A percentile compares a stretch with the other conserved stretches of the same genome.
Conservation (phyloP, 306 rosid species). For the Dalbergia cultrata region DNA sequence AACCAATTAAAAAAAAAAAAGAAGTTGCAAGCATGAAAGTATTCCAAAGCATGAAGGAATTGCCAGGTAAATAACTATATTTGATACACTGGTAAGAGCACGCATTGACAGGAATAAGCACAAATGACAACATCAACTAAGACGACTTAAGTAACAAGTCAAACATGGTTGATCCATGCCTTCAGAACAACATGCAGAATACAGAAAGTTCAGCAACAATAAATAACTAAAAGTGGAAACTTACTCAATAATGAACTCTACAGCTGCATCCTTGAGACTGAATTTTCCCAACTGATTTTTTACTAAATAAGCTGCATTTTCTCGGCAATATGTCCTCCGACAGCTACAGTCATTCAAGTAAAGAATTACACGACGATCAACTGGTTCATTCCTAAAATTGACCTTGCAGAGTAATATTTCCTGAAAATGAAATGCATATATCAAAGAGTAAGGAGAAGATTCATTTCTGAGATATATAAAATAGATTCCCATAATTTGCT, state of each 20-base stretch:
- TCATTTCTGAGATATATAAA: not conserved
- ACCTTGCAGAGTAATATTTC: constrained; percentile 90
- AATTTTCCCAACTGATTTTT: constrained; percentile 83
- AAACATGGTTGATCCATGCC: not conserved
- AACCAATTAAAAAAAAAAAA: not conserved
- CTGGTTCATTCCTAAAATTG: constrained; percentile 76
- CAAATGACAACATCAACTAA: constrained; percentile 10
- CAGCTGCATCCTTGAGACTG: constrained; percentile 84
- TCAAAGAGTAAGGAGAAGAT: not conserved
- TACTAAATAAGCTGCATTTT: constrained; percentile 82
- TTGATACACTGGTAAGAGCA: not conserved
- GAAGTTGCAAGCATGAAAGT: not conserved
- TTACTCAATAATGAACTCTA: constrained; percentile 84
- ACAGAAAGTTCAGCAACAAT: constrained; percentile 8
- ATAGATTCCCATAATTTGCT: not conserved
- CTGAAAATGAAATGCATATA: constrained; percentile 54
- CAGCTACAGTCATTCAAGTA: constrained; percentile 85
- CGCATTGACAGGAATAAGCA: not conserved
- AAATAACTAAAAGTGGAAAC: constrained; percentile 46
- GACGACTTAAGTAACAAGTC: not conserved
- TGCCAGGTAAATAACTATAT: not conserved
- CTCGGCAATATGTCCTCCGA: constrained; percentile 76
- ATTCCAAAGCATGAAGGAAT: not conserved
- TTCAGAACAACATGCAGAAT: not conserved
- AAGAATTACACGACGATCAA: constrained; percentile 79